phyloP scores from a whole-genome alignment of 768 basidiomycete genomes.

The Sutorius australiensis region DNA sequence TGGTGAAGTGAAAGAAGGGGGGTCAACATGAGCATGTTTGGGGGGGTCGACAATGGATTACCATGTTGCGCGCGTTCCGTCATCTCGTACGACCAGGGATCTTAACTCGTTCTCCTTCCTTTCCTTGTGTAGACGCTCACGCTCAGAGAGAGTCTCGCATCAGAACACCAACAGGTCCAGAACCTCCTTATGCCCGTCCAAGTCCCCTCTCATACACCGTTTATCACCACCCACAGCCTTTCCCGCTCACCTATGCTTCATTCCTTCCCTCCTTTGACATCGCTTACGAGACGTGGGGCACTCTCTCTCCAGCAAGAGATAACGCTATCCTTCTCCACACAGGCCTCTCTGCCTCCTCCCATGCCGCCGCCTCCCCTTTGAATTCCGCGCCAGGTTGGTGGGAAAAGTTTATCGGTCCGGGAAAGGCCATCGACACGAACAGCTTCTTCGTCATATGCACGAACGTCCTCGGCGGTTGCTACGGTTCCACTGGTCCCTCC shows the following conservation, averaged over 20 bases:
- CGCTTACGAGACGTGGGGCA: conserved; percentile 99
- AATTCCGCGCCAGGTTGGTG: conserved; percentile 94
- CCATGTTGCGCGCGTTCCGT: conserved; percentile 3
- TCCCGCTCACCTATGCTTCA: conserved; percentile 64
- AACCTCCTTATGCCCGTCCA: conserved; percentile 79
- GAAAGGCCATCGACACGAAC: conserved; percentile 89
- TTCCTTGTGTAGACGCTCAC: conserved; percentile 85
- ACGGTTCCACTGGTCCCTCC: conserved; percentile 94
- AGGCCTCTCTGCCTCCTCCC: conserved; percentile 92
- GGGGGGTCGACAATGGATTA: background rate
- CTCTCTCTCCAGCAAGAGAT: conserved; percentile 67
- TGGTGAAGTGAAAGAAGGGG: background rate
- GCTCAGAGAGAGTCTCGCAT: conserved; percentile 62
- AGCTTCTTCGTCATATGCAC: conserved; percentile 93
- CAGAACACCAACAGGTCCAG: conserved; percentile 58
- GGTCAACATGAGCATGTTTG: background rate
- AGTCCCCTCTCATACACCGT: conserved; percentile 68
- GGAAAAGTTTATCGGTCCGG: conserved; percentile 97
- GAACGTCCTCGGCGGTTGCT: conserved; percentile 96
- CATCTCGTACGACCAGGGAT: background rate
- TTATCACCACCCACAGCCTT: conserved; percentile 58
- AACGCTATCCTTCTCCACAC: conserved; percentile 96
- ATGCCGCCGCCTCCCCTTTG: conserved; percentile 75
- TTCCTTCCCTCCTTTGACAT: conserved; percentile 70
- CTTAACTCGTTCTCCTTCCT: conserved; percentile 23